Conservation (phyloP, 345 rosid genomes). For the Murraya paniculata region DNA sequence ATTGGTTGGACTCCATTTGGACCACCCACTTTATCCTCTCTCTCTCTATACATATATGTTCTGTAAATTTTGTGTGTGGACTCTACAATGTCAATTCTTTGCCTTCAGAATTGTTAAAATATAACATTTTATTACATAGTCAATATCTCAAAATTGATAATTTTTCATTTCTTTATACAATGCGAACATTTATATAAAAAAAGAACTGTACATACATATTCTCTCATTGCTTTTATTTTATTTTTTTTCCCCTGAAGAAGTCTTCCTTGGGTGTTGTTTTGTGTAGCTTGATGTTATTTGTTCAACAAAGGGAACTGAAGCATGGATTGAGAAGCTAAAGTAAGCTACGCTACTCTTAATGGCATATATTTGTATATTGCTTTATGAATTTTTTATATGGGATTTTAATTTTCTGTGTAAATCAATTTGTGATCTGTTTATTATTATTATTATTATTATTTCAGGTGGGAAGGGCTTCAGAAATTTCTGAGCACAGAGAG, state of each 20-base stretch:
- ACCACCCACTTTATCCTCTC: constrained; percentile 11
- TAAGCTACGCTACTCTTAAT: constrained; percentile 24
- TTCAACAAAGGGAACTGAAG: constrained; percentile 79
- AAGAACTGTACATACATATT: no score
- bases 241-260: neutral
- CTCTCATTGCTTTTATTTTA: no score
- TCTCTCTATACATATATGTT: no score
- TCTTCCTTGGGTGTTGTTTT: neutral
- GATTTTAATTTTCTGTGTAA: neutral
- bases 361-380: neutral
- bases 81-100: neutral
- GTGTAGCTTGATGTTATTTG: constrained; percentile 80
- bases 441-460: no score
- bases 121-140: no score
- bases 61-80: neutral
- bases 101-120: no score
- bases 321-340: constrained; percentile 92
- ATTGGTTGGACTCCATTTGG: constrained; percentile 1
- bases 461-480: constrained; percentile 75
- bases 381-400: neutral
- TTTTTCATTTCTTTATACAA: no score
- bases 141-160: no score
- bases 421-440: neutral
- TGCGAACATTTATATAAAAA: no score
- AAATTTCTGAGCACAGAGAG: constrained; percentile 43